Conservation (phyloP, 2,329 filamentous ascomycete genomes). For the Shiraia bambusicola region DNA sequence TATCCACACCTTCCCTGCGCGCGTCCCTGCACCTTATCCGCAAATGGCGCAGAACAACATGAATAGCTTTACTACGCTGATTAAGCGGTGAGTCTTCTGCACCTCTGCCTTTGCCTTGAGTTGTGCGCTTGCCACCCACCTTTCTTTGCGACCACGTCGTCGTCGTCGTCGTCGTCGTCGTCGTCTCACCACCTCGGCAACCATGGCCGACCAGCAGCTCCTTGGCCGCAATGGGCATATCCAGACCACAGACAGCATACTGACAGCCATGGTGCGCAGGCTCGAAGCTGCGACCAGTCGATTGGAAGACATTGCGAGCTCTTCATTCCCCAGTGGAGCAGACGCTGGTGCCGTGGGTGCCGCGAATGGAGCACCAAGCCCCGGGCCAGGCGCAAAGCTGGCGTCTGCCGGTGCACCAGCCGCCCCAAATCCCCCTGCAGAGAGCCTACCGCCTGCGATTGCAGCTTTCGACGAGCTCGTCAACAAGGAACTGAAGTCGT, state of each 20-base stretch:
- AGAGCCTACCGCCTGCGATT: constrained; percentile 62
- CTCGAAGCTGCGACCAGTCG: constrained; percentile 96
- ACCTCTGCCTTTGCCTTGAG: neutral
- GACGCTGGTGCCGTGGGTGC: constrained; percentile 13
- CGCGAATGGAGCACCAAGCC: constrained; percentile 30
- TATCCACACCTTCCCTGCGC: constrained; percentile 29
- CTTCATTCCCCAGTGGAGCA: constrained; percentile 49
- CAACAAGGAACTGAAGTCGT: constrained; percentile 70
- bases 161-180: neutral
- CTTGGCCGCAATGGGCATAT: constrained; percentile 18
- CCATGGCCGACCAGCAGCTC: constrained; percentile 13
- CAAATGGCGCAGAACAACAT: constrained; percentile 78
- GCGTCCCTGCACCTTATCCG: constrained; percentile 29
- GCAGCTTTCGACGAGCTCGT: constrained; percentile 86
- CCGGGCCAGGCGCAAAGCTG: constrained; percentile 28
- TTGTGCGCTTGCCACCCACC: neutral
- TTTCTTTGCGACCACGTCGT: neutral
- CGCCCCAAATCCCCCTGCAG: constrained; percentile 39
- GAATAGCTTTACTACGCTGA: constrained; percentile 95
- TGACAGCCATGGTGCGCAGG: constrained; percentile 60
- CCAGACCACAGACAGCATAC: constrained; percentile 43
- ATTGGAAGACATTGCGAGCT: constrained; percentile 91
- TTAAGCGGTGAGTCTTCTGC: constrained; percentile 77
- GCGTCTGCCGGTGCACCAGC: constrained; percentile 34
- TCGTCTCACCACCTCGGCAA: neutral